Percentiles rank a stretch among this genome's conserved stretches.
These are phyloP conservation scores for Pilatotrama ljubarskyi DNA, from an alignment of 768 basidiomycete genomes.

Conservation along the genomic window DNA sequence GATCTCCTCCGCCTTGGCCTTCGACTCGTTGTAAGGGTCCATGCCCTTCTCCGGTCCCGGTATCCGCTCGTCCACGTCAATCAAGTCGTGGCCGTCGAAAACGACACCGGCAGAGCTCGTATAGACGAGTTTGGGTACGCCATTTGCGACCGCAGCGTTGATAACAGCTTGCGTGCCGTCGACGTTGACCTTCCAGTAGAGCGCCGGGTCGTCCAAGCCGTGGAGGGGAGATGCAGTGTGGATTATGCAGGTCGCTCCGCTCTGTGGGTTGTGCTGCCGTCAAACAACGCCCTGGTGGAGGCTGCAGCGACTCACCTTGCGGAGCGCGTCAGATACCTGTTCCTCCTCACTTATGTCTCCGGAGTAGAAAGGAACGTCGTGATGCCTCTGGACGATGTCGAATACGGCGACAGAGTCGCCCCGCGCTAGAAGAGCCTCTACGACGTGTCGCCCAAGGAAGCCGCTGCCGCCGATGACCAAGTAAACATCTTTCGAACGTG, in stretches of 20 bases:
- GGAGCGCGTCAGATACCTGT: conserved; percentile 69
- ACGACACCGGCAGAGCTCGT: conserved; percentile 92
- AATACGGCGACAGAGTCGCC: conserved; percentile 83
- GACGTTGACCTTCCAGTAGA: conserved; percentile 94
- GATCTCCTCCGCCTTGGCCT: conserved; percentile 82
- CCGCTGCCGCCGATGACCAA: conserved; percentile 94
- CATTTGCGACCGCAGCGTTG: conserved; percentile 69
- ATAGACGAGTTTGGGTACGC: conserved; percentile 87
- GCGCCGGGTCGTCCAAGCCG: conserved; percentile 59
- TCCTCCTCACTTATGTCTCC: conserved; percentile 85
- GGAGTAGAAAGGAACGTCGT: conserved; percentile 84
- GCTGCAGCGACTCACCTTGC: conserved; percentile 51
- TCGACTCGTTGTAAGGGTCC: conserved; percentile 94
- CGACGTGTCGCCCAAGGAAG: conserved; percentile 89
- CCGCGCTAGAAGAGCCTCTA: conserved; percentile 77
- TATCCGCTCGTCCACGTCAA: conserved; percentile 87
- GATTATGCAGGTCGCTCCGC: conserved; percentile 85
- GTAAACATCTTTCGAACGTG: conserved; percentile 56
- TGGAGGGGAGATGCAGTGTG: conserved; percentile 90
- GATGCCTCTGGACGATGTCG: conserved; percentile 90
- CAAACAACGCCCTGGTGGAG: background rate
- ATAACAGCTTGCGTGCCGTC: conserved; percentile 87
- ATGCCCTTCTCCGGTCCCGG: conserved; percentile 70
- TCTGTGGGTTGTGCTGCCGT: conserved; percentile 39
- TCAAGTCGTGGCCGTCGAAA: conserved; percentile 77